Evolutionary conservation across 352 stramenopile species (phyloP), one percentile per base, ranked within the genome.

Genomic region (Pythium rhizo-oryzae): DNA sequence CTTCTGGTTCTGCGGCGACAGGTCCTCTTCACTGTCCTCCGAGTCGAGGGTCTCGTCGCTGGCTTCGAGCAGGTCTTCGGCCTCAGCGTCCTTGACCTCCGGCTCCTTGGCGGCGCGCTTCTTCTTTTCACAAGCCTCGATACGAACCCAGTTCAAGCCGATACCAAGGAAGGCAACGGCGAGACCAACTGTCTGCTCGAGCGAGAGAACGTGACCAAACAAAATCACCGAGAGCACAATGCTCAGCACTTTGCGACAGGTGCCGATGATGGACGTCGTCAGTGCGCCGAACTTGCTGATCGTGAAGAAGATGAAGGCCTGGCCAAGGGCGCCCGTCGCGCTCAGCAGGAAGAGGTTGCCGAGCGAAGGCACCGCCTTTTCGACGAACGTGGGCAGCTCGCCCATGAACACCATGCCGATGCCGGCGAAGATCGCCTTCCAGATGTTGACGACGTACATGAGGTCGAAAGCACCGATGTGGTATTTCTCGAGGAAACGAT

Each of bases 391-490:
- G 0, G 78, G 79, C 11, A 93, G 71, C 62, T 94, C 85, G 16
- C 82, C 80, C 62, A 89, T 90, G 46, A 87, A 71, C 30, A 92
- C 80, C 83, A 92, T 90, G 1, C 86, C 86, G 8, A 80, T 66
- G 8, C 66, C 80, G 7, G 85, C 77, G 59, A 94, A 96, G 21
- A 87, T 37, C 12, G 79, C 79, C 77, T 94, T 96, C 79, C 89
- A 96, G 56, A 91, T 80, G 77, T 91, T 94, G 60, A 96, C 83
- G n/a, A 84, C 75, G 75, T 91, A 94, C 87, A 96, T 96, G 44
- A 96, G 75, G 61, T 94, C 86, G 65, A 96, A 96, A 5, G 87
- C 80, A 24, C 86, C 85, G 37, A 96, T 82, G 67, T 93, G 79
- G 71, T 93, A 93, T 53, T 86, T 71, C 59, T 89, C 83, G 64